Base-by-base conservation (phyloP, 2,329 filamentous ascomycete species). In the Hymenoscyphus fructigenus region DNA sequence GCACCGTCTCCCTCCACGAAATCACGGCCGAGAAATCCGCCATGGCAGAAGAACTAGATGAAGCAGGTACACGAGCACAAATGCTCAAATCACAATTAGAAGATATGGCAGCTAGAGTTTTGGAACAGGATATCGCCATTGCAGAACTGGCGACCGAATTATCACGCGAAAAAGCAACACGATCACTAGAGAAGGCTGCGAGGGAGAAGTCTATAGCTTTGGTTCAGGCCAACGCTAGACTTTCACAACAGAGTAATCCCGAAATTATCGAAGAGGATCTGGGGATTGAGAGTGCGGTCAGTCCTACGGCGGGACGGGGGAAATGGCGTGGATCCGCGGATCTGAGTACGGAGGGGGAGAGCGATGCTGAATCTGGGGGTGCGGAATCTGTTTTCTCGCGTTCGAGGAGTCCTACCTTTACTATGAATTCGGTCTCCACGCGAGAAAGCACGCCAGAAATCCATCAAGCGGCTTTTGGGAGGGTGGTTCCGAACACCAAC, bases 71-170 rank as follows among this genome's bases (percentile, higher is more conserved):
- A 5, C 80, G 84, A 2, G 79, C 82, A 6, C 76, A 79, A 23
- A 81, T 85, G 69, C 79, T 89, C 50, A 85, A 84, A 73, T 79
- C 81, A 69, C 86, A 89, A 73, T 79, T 90, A 0, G 84, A 88
- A 68, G 82, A 82, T 58, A 85, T 89, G 80, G 83, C 84, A 1
- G 76, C 74, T 17, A 81, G 81, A 68, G 82, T 83, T 0, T 77
- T 79, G 2, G 83, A 86, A 69, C 83, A 85, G 67, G 85, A 89
- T 69, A 69, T 75, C 6, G 78, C 78, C 2, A 84, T 86, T 72
- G 77, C 79, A 57, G 76, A 80, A 32, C 74, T 86, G n/a, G 76
- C 83, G 53, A 78, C 77, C n/a, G 82, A 84, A 64, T 75, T 87
- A 20, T 79, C 78, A 2, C 79, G 78, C 1, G 85, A 89, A 74